A percentile compares a stretch with the other conserved stretches of the same genome.
Conservation (phyloP, 73 alveolate genomes). For the Tetrahymena malaccensis region DNA sequence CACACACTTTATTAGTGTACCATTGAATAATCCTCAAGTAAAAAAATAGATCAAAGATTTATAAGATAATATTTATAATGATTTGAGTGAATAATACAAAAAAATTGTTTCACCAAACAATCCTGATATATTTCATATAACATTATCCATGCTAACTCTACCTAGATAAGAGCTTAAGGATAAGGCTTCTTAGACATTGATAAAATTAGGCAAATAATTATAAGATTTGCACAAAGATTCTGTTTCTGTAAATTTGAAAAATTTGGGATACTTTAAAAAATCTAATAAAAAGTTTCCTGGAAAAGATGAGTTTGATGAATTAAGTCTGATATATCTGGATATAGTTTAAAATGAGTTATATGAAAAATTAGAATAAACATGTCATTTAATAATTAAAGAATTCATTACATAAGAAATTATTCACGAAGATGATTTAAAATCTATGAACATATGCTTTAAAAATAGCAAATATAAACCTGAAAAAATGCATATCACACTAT, state of each 20-base stretch:
- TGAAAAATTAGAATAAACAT: neutral
- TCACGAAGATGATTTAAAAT: neutral
- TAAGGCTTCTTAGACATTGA: neutral
- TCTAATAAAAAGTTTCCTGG: neutral
- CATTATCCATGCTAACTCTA: neutral
- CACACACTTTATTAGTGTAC: neutral
- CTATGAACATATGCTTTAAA: neutral
- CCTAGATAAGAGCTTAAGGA: neutral
- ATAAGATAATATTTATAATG: neutral
- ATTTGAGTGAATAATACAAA: neutral
- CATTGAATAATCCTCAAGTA: neutral
- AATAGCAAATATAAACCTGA: neutral
- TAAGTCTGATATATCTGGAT: neutral
- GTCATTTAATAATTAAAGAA: neutral
- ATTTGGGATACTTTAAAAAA: neutral
- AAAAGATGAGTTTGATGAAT: neutral
- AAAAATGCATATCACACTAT: neutral
- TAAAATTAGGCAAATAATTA: neutral
- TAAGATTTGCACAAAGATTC: neutral
- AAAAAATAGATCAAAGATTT: neutral
- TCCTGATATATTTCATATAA: neutral
- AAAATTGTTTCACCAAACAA: neutral
- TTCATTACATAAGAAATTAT: neutral
- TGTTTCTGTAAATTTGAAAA: neutral
- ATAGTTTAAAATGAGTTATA: neutral